Base-by-base conservation (phyloP, 2,329 filamentous ascomycete species). In the Fusarium irregulare region DNA sequence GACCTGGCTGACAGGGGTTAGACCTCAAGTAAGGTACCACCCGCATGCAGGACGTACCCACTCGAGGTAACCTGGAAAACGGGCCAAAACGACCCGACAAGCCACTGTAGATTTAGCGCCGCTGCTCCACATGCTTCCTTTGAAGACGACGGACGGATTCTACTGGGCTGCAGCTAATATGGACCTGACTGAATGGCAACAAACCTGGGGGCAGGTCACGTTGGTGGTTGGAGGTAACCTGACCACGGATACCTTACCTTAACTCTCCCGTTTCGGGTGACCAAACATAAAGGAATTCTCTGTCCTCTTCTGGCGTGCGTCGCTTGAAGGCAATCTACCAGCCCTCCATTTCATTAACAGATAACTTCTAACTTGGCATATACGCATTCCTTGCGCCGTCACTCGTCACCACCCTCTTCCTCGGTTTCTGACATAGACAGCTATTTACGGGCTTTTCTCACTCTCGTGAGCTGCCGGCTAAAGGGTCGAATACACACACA, bases 221-320 rank as follows among this genome's bases (percentile, higher is more conserved):
- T 63, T 73, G 70, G 69, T 71, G 70, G 64, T 61, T 69, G 64
- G 67, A 69, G 70, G 64, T 64, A 71, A 61, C 67, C 67, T 71
- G 50, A 64, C 61, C 59, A 40, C 32, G 56, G 49, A 59, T 56
- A 59, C 65, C 54, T 68, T 57, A 57, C 65, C 54, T 68, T 57
- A 57, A 40, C 58, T 57, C 60, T 60, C 45, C 45, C 47, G 51
- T 58, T 66, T 70, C 58, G 62, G 71, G 56, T 50, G 51, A 63
- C 27, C 61, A 67, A 72, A 66, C 72, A 74, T 72, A 74, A 73
- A 75, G 56, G 64, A 58, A 65, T 71, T 70, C 66, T 48, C 61
- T 54, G 28, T 68, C 73, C 71, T 48, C 65, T 67, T 55, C 41
- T 28, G 49, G 41, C 60, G 55, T 68, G 34, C 56, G 47, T 60